phyloP scores from a whole-genome alignment of 495 filamentous ascomycete genomes.

The Talaromyces adpressus region DNA sequence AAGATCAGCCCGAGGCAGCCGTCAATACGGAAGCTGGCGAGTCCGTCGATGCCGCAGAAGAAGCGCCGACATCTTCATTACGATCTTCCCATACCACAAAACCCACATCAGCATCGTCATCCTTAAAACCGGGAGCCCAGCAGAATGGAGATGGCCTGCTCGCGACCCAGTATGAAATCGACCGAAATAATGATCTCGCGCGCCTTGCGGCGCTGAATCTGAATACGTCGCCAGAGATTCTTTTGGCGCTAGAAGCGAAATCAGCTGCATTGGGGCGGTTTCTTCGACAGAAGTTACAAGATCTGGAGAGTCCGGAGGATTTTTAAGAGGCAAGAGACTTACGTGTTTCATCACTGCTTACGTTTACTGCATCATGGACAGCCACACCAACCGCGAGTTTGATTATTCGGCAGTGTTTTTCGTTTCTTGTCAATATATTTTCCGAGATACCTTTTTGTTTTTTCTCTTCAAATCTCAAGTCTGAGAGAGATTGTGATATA shows the following conservation, averaged over 20 bases:
- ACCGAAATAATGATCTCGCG: slow-evolving; percentile 34
- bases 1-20: background rate
- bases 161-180: slow-evolving; percentile 34
- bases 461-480: background rate
- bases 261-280: slow-evolving; percentile 38
- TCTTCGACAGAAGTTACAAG: slow-evolving; percentile 33
- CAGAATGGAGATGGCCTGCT: slow-evolving; percentile 20
- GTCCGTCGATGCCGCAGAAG: slow-evolving; percentile 10
- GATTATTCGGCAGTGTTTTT: background rate
- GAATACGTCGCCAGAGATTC: slow-evolving; percentile 32
- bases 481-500: background rate
- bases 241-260: slow-evolving; percentile 40
- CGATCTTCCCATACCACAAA: slow-evolving; percentile 6
- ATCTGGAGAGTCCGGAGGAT: slow-evolving; percentile 39
- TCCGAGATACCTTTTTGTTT: background rate
- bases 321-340: slow-evolving; percentile 24
- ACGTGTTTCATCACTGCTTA: background rate
- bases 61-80: background rate
- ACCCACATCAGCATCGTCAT: slow-evolving; percentile 10
- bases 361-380: background rate
- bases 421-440: background rate
- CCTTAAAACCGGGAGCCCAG: slow-evolving; percentile 5
- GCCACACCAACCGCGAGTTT: background rate
- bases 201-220: slow-evolving; percentile 36
- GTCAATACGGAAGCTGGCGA: slow-evolving; percentile 8